phyloP scores from a whole-genome alignment of 176 grass and related monocot species.

The Luzula sylvatica region DNA sequence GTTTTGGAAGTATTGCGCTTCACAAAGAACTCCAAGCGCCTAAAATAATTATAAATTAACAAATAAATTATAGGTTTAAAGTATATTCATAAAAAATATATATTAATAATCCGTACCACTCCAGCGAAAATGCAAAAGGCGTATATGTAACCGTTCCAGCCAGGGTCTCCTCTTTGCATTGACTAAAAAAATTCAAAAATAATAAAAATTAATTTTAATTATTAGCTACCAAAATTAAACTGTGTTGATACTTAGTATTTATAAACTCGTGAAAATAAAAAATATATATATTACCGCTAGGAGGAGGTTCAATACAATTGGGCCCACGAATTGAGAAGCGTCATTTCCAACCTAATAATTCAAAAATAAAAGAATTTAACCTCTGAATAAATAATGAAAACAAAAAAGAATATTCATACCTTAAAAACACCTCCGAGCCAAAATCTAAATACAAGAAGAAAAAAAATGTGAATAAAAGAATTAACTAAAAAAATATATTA shows the following conservation, averaged over 20 bases:
- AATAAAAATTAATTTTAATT: constrained; percentile 1
- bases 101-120: constrained; percentile 68
- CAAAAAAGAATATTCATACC: constrained; percentile 28
- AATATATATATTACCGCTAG: constrained; percentile 62
- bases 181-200: constrained; percentile 31
- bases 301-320: constrained; percentile 61
- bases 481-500: too few relatives aligned
- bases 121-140: constrained; percentile 91
- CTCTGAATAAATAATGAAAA: too few relatives aligned
- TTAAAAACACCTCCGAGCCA: constrained; percentile 98
- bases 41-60: constrained; percentile 23
- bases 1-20: constrained; percentile 99
- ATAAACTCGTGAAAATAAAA: not conserved
- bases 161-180: constrained; percentile 90
- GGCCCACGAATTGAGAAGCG: constrained; percentile 94
- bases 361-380: constrained; percentile 2
- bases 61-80: not conserved
- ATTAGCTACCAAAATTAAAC: too few relatives aligned
- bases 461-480: too few relatives aligned
- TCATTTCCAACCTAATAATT: constrained; percentile 88
- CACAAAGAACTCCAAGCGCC: constrained; percentile 70
- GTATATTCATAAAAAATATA: not conserved
- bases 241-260: too few relatives aligned
- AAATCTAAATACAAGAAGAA: constrained; percentile 33
- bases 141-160: constrained; percentile 81